These are phyloP conservation scores for Sphaerulina musiva DNA, from an alignment of 2,329 filamentous ascomycete genomes.

Conservation along the genomic window DNA sequence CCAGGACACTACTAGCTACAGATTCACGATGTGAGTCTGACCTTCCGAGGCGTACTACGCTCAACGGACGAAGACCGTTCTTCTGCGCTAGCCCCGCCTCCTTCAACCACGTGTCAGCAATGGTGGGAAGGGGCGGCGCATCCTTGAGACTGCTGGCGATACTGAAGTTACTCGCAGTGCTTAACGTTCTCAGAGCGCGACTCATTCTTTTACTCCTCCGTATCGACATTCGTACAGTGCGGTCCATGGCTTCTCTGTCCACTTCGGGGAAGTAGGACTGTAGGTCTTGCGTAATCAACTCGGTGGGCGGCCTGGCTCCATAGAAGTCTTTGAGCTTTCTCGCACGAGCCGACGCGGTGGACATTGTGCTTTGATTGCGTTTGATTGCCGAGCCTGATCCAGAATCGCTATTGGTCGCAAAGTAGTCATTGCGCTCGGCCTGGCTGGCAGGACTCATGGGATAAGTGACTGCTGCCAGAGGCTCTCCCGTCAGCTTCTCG, in stretches of 20 bases:
- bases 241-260: constrained; percentile 87
- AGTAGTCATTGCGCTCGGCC: constrained; percentile 57
- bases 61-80: constrained; percentile 52
- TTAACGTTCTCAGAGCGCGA: constrained; percentile 85
- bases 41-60: constrained; percentile 53
- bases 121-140: constrained; percentile 89
- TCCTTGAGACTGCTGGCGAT: constrained; percentile 87
- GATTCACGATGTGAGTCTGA: constrained; percentile 71
- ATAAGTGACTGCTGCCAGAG: constrained; percentile 76
- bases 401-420: constrained; percentile 32
- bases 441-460: constrained; percentile 74
- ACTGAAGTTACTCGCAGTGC: constrained; percentile 88
- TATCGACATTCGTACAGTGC: constrained; percentile 87
- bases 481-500: constrained; percentile 81
- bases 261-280: constrained; percentile 97
- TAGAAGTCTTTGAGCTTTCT: constrained; percentile 72
- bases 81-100: constrained; percentile 45
- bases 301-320: constrained; percentile 85
- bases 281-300: constrained; percentile 92
- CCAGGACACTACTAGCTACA: constrained; percentile 78
- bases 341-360: constrained; percentile 38
- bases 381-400: constrained; percentile 19
- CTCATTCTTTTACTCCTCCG: constrained; percentile 84
- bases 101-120: constrained; percentile 86
- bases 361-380: constrained; percentile 31